Evolutionary conservation across 305 asterid genomes (phyloP).

Genomic region (Fraxinus sp.): DNA sequence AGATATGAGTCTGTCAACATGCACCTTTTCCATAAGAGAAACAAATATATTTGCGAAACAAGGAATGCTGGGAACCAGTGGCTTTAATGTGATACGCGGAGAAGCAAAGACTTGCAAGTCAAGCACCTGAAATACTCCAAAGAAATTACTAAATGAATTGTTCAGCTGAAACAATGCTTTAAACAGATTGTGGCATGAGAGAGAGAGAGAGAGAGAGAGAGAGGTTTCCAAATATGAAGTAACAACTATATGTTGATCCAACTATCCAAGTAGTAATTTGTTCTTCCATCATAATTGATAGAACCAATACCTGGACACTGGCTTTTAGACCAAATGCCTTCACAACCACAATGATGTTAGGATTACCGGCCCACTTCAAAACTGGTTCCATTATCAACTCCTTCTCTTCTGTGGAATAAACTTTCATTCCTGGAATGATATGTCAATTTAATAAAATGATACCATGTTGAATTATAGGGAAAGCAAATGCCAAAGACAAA

Average conservation of each 20-base stretch:
- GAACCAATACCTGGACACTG: conserved; percentile 72
- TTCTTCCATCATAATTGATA: neutral
- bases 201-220: neutral
- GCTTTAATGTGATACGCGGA: conserved; percentile 94
- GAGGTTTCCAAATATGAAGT: neutral
- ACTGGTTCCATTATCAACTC: conserved; percentile 92
- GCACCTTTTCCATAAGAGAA: conserved; percentile 94
- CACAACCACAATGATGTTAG: conserved; percentile 76
- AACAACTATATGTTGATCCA: neutral
- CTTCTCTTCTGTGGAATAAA: conserved; percentile 85
- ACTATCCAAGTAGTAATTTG: neutral
- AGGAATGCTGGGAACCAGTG: conserved; percentile 89
- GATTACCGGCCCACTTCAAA: conserved; percentile 93
- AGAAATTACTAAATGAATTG: neutral
- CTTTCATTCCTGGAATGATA: conserved; percentile 76
- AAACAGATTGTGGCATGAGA: neutral
- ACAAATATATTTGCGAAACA: conserved; percentile 83
- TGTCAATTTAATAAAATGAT: neutral
- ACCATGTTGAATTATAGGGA: neutral
- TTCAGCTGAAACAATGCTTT: neutral
- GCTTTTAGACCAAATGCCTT: conserved; percentile 91
- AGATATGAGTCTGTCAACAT: neutral
- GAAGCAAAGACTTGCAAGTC: conserved; percentile 93
- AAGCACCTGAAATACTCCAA: conserved; percentile 54
- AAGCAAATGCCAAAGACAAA: neutral